These are phyloP conservation scores for Podaxis rugospora DNA, from an alignment of 768 basidiomycete genomes.

Conservation along the genomic window DNA sequence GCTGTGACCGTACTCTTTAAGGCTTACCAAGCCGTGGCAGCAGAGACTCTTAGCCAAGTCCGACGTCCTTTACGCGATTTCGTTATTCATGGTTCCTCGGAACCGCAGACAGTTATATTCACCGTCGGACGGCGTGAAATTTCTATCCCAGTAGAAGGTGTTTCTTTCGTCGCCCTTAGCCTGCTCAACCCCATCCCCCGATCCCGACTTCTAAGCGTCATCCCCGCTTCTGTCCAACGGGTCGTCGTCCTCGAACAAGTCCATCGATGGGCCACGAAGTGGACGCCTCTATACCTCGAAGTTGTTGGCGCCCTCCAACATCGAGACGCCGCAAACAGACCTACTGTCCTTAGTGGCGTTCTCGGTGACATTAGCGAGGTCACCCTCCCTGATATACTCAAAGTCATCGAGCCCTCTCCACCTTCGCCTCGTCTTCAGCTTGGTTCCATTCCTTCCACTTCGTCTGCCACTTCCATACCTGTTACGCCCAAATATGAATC, in stretches of 20 bases:
- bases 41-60: conserved; percentile 59
- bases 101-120: conserved; percentile 68
- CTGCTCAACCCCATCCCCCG: conserved; percentile 71
- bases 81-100: conserved; percentile 41
- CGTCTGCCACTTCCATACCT: conserved; percentile 33
- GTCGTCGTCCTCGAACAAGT: conserved; percentile 84
- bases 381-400: conserved; percentile 40
- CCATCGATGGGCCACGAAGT: conserved; percentile 72
- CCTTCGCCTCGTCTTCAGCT: conserved; percentile 44
- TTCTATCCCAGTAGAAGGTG: conserved; percentile 42
- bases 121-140: conserved; percentile 53
- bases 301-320: conserved; percentile 69
- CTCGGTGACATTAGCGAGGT: conserved; percentile 47
- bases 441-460: conserved; percentile 29
- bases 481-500: conserved; percentile 88
- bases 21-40: conserved; percentile 63
- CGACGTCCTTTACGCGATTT: conserved; percentile 60
- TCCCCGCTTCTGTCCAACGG: conserved; percentile 59
- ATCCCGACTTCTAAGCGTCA: conserved; percentile 47
- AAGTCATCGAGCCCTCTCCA: conserved; percentile 41
- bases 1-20: conserved; percentile 35
- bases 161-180: conserved; percentile 59
- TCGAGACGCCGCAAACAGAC: conserved; percentile 40
- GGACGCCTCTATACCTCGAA: conserved; percentile 86
- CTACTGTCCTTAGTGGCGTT: conserved; percentile 57